A percentile compares a stretch with the other conserved stretches of the same genome.
Conservation (phyloP, 2,329 filamentous ascomycete genomes). For the Trichoderma pleuroti region DNA sequence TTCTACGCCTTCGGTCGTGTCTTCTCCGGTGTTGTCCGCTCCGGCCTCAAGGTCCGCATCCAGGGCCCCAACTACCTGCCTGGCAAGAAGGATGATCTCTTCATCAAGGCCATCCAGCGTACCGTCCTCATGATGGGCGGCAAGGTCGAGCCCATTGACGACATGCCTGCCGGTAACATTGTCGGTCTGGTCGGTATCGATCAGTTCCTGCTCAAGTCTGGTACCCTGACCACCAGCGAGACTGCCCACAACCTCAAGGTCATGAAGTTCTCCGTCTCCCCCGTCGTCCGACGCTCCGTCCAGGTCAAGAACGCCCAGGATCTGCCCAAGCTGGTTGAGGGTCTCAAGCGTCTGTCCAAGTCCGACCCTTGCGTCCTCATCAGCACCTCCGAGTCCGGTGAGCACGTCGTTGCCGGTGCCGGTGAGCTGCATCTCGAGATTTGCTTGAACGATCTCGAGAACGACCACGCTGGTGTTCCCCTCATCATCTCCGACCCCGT, state of each 20-base stretch:
- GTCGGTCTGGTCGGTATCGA: constrained; percentile 98
- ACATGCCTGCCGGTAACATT: constrained; percentile 99
- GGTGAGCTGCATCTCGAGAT: constrained; percentile 99
- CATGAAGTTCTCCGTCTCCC: constrained; percentile 99
- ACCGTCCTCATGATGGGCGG: constrained; percentile 99
- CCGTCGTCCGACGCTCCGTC: constrained; percentile 96
- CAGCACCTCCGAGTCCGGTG: constrained; percentile 83
- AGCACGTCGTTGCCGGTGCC: constrained; percentile 98
- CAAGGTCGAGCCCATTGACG: constrained; percentile 97
- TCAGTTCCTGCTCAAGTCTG: constrained; percentile 99
- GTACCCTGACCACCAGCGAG: constrained; percentile 95
- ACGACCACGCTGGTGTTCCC: constrained; percentile 98
- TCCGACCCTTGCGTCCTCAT: constrained; percentile 98
- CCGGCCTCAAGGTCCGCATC: constrained; percentile 99
- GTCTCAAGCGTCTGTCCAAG: constrained; percentile 99
- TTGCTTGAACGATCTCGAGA: constrained; percentile 99
- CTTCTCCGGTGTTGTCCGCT: constrained; percentile 96
- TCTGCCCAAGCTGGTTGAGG: constrained; percentile 98
- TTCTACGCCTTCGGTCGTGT: constrained; percentile 99
- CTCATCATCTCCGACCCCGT: constrained; percentile 98
- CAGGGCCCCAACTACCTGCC: constrained; percentile 98
- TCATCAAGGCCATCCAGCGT: constrained; percentile 99
- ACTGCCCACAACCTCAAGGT: constrained; percentile 99
- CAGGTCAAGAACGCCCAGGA: constrained; percentile 99
- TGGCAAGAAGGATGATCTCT: constrained; percentile 98